Evolutionary conservation across 73 alveolate species (phyloP).

Genomic region (Urostyla sp.): DNA sequence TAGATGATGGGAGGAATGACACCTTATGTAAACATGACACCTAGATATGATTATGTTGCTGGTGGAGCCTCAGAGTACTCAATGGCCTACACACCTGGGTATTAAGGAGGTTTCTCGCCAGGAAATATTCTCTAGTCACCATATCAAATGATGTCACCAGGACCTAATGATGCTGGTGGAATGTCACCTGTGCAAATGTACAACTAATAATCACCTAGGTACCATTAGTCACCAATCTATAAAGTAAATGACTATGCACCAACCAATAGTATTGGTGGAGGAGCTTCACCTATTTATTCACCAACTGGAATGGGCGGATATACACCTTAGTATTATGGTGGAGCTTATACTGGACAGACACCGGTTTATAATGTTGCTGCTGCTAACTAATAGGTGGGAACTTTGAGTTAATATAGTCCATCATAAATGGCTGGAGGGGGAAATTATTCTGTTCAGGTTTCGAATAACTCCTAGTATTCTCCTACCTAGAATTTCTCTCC

Average conservation of each 20-base stretch:
- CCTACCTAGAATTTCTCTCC: neutral
- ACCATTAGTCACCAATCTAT: constrained; percentile 33
- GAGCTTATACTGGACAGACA: constrained; percentile 18
- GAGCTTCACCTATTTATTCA: constrained; percentile 19
- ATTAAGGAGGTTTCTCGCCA: constrained; percentile 38
- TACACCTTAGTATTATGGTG: constrained; percentile 3
- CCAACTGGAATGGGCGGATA: neutral
- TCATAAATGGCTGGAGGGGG: constrained; percentile 3
- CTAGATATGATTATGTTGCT: neutral
- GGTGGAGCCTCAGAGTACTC: constrained; percentile 24
- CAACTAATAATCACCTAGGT: neutral
- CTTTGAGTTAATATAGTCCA: constrained; percentile 24
- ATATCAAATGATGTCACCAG: neutral
- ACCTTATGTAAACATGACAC: constrained; percentile 15
- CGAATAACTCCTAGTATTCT: neutral
- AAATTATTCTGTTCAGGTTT: constrained; percentile 16
- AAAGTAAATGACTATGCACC: constrained; percentile 5
- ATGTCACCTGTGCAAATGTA: constrained; percentile 1
- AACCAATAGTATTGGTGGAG: constrained; percentile 1
- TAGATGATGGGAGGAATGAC: neutral
- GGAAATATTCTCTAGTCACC: no score
- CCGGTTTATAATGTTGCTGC: constrained; percentile 11
- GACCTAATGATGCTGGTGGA: neutral
- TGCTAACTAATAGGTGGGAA: neutral
- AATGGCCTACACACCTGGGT: neutral